Evolutionary conservation across 768 basidiomycete genomes (phyloP).

Genomic region (Dioszegia crocea): DNA sequence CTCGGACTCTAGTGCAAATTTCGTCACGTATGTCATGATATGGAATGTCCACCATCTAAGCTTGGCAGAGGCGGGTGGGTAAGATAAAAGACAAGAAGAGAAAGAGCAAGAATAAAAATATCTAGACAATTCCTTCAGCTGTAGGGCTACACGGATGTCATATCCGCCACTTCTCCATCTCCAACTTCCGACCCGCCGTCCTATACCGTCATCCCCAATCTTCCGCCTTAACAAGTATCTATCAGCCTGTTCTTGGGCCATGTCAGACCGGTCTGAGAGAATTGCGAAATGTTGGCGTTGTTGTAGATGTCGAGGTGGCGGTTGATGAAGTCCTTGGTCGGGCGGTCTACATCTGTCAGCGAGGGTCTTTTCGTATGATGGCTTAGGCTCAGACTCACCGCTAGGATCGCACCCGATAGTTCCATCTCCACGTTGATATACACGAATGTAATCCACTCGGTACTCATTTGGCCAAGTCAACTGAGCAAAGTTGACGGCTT

Average conservation of each 20-base stretch:
- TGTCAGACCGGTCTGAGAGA: slow-evolving; percentile 52
- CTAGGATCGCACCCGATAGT: slow-evolving; percentile 53
- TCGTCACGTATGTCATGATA: neutral
- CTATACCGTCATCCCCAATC: slow-evolving; percentile 6
- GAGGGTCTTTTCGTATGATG: neutral
- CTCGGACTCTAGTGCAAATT: too few relatives aligned
- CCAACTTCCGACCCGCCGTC: neutral
- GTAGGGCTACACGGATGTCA: neutral
- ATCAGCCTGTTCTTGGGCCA: slow-evolving; percentile 67
- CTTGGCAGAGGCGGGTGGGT: neutral
- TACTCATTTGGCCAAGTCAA: slow-evolving; percentile 73
- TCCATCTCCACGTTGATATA: slow-evolving; percentile 64
- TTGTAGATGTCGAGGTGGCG: slow-evolving; percentile 68
- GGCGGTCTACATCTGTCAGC: slow-evolving; percentile 55
- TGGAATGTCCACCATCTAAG: neutral
- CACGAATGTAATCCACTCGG: slow-evolving; percentile 77
- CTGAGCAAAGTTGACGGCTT: slow-evolving; percentile 64
- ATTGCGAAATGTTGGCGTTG: slow-evolving; percentile 56
- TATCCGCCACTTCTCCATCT: neutral
- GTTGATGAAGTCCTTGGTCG: slow-evolving; percentile 78
- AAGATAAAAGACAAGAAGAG: too few relatives aligned
- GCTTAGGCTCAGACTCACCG: slow-evolving; percentile 18
- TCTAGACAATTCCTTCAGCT: too few relatives aligned
- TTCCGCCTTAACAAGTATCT: slow-evolving; percentile 42
- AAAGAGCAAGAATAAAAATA: too few relatives aligned